Evolutionary conservation across 495 filamentous ascomycete species (phyloP).

Genomic region (Aspergillus hancockii): DNA sequence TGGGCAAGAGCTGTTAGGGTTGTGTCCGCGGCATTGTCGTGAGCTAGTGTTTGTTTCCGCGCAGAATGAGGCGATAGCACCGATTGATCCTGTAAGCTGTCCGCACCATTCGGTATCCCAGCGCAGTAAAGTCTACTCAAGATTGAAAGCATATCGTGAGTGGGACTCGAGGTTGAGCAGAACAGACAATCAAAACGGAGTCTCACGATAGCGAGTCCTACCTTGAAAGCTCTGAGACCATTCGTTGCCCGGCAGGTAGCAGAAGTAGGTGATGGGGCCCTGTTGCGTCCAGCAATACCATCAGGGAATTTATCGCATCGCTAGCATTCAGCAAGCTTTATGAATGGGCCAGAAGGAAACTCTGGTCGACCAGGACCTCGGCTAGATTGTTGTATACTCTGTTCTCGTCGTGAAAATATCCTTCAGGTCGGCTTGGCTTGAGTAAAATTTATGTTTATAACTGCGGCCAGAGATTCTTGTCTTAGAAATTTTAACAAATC

Average conservation of each 20-base stretch:
- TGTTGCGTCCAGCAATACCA: slow-evolving; percentile 17
- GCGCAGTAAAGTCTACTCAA: slow-evolving; percentile 9
- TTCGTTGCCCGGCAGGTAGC: slow-evolving; percentile 8
- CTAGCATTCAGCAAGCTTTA: background rate
- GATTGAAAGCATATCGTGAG: background rate
- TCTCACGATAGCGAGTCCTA: background rate
- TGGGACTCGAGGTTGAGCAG: background rate
- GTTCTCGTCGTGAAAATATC: background rate
- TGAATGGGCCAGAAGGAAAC: background rate
- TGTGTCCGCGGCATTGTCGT: slow-evolving; percentile 44
- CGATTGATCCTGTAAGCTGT: background rate
- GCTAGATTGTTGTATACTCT: background rate
- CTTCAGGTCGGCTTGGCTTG: background rate
- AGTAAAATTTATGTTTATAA: background rate
- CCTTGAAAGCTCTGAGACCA: slow-evolving; percentile 17
- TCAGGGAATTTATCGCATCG: slow-evolving; percentile 15
- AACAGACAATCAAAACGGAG: background rate
- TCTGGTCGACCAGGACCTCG: background rate
- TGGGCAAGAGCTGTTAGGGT: slow-evolving; percentile 62
- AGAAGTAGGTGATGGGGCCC: slow-evolving; percentile 3
- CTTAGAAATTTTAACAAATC: background rate
- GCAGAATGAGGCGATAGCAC: background rate
- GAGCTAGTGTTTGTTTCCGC: background rate
- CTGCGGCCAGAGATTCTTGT: background rate
- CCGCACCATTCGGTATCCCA: background rate